Conservation (phyloP, 306 rosid genomes). For the Aeschynomene evenia region DNA sequence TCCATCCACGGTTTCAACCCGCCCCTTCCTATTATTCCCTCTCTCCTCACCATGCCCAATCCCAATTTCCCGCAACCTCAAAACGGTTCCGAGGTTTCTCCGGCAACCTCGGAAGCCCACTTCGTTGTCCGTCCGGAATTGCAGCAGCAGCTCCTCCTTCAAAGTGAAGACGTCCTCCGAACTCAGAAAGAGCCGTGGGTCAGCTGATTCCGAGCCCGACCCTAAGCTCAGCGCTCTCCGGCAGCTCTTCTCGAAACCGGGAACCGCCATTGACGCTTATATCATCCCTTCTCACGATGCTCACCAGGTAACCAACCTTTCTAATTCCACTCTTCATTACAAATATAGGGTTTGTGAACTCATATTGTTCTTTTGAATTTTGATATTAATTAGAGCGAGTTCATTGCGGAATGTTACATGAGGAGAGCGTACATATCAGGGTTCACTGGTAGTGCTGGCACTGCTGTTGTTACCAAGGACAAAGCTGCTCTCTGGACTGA, state of each 20-base stretch:
- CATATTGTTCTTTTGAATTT: not conserved
- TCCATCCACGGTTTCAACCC: slow-evolving; percentile 33
- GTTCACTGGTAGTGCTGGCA: slow-evolving; percentile 92
- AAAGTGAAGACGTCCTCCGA: slow-evolving; percentile 73
- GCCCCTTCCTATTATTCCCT: slow-evolving; percentile 26
- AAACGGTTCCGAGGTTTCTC: slow-evolving; percentile 24
- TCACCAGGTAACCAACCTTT: slow-evolving; percentile 64
- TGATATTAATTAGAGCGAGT: slow-evolving; percentile 74
- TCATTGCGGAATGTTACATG: slow-evolving; percentile 86
- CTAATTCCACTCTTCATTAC: not conserved
- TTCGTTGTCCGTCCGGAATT: slow-evolving; percentile 41
- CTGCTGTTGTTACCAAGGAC: slow-evolving; percentile 87
- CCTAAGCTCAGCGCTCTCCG: slow-evolving; percentile 71
- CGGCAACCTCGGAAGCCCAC: slow-evolving; percentile 23
- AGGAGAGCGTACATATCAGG: slow-evolving; percentile 86
- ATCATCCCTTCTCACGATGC: slow-evolving; percentile 92
- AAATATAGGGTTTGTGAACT: not conserved
- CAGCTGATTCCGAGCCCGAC: slow-evolving; percentile 40
- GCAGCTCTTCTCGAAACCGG: slow-evolving; percentile 64
- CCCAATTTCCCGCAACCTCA: slow-evolving; percentile 37
- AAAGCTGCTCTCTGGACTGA: slow-evolving; percentile 98
- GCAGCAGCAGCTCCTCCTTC: slow-evolving; percentile 49
- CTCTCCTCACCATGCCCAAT: not conserved
- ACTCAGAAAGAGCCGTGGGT: slow-evolving; percentile 30
- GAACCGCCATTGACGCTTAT: slow-evolving; percentile 69